Conservation (phyloP, 345 rosid genomes). For the Dipteronia sinensis region DNA sequence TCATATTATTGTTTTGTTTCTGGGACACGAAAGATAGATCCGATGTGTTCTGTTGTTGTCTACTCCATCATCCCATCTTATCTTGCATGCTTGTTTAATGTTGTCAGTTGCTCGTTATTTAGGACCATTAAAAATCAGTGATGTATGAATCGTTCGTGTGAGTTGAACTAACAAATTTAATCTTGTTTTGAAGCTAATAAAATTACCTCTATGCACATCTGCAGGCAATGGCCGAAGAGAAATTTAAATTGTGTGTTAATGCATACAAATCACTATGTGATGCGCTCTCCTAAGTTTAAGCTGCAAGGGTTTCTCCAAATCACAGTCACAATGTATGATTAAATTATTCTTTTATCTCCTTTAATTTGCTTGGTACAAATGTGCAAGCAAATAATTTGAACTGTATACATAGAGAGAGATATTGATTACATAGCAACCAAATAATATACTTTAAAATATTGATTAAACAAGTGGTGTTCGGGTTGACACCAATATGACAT, state of each 20-base stretch:
- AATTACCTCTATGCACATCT: conserved; percentile 1
- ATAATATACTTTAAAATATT: too few species aligned
- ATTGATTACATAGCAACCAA: background rate
- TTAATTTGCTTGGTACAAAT: background rate
- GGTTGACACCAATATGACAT: too few species aligned
- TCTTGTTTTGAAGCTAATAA: background rate
- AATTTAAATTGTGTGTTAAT: conserved; percentile 70
- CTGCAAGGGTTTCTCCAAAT: too few species aligned
- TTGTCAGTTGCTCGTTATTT: background rate
- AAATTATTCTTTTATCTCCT: background rate
- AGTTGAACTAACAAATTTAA: background rate
- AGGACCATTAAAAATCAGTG: background rate
- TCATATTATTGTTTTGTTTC: background rate
- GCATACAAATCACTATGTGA: conserved; percentile 81
- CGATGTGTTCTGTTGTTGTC: background rate
- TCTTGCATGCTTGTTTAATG: background rate
- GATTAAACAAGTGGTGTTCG: too few species aligned
- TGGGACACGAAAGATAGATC: background rate
- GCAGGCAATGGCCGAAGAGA: conserved; percentile 86
- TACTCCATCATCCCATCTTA: background rate
- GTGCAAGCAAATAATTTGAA: background rate
- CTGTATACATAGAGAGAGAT: background rate
- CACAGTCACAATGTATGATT: background rate
- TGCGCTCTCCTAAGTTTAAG: conserved; percentile 41
- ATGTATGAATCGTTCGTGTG: background rate